These are phyloP conservation scores for Salix purpurea DNA, from an alignment of 345 rosid species.

Conservation along the genomic window DNA sequence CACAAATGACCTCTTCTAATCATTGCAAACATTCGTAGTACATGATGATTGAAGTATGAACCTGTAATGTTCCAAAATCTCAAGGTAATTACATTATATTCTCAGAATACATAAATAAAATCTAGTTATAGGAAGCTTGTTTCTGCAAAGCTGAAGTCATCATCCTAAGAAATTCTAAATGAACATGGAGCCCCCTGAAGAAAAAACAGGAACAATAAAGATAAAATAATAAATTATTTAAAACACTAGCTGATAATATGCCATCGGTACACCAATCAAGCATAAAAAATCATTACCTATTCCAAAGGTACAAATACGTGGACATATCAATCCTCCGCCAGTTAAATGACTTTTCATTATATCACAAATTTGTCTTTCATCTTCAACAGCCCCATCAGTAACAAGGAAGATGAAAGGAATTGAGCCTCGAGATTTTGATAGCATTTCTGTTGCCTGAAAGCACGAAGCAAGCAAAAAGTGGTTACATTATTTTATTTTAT, in stretches of 20 bases:
- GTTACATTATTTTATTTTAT: neutral
- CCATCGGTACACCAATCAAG: neutral
- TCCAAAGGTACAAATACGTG: conserved; percentile 76
- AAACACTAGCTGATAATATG: neutral
- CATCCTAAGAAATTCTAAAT: neutral
- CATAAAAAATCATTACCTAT: conserved; percentile 48
- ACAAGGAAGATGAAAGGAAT: conserved; percentile 76
- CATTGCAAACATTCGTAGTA: conserved; percentile 67
- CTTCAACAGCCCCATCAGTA: conserved; percentile 92
- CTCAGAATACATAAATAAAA: neutral
- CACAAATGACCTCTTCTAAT: conserved; percentile 51
- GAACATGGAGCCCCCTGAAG: neutral
- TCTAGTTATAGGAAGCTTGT: neutral
- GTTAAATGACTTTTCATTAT: conserved; percentile 51
- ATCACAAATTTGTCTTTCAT: conserved; percentile 78
- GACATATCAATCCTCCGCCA: conserved; percentile 47
- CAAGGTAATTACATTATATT: neutral
- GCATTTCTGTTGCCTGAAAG: conserved; percentile 86
- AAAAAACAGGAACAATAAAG: neutral
- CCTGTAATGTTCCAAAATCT: conserved; percentile 42
- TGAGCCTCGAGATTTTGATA: conserved; percentile 49
- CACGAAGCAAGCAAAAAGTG: conserved; percentile 8
- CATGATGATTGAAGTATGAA: conserved; percentile 81
- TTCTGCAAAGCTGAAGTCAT: neutral
- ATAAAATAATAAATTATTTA: too few species aligned